These are phyloP conservation scores for Diplosphaera chodatii DNA, from an alignment of 139 green algal genomes.

Conservation along the genomic window DNA sequence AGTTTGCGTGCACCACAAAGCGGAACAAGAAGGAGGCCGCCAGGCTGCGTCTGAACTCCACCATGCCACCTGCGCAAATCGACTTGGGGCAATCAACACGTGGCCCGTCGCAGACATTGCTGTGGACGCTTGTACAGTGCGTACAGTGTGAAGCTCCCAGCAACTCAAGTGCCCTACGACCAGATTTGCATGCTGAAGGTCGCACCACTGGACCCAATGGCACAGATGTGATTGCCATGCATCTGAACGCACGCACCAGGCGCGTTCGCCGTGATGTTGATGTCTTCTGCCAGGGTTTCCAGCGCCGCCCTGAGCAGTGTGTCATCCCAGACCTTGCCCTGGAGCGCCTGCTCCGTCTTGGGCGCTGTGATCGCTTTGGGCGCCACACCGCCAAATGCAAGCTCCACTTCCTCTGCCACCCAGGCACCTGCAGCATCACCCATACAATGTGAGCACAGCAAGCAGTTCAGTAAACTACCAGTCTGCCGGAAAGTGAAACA, in stretches of 20 bases:
- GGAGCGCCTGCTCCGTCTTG: slow-evolving; percentile 33
- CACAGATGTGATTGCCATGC: too few species aligned
- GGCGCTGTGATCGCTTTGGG: slow-evolving; percentile 61
- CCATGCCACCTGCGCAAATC: slow-evolving; percentile 75
- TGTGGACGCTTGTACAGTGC: too few species aligned
- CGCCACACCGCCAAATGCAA: slow-evolving; percentile 87
- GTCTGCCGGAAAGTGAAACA: too few species aligned
- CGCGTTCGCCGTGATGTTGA: slow-evolving; percentile 59
- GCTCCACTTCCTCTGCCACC: slow-evolving; percentile 49
- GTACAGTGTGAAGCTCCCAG: too few species aligned
- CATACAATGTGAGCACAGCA: too few species aligned
- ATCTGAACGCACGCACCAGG: slow-evolving; percentile 49
- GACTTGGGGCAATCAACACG: too few species aligned
- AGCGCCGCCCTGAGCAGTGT: slow-evolving; percentile 57
- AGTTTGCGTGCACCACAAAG: slow-evolving; percentile 61
- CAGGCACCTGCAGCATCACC: slow-evolving; percentile 25
- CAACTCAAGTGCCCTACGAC: too few species aligned
- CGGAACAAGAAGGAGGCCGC: slow-evolving; percentile 90
- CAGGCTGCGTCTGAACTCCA: slow-evolving; percentile 83
- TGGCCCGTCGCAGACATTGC: too few species aligned
- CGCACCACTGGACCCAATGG: too few species aligned
- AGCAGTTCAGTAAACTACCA: too few species aligned
- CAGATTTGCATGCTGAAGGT: too few species aligned
- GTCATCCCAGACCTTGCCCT: slow-evolving; percentile 46
- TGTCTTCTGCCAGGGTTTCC: slow-evolving; percentile 59